Evolutionary conservation across 495 filamentous ascomycete genomes (phyloP).

Genomic region (Pseudomonodictys pantanalensis): DNA sequence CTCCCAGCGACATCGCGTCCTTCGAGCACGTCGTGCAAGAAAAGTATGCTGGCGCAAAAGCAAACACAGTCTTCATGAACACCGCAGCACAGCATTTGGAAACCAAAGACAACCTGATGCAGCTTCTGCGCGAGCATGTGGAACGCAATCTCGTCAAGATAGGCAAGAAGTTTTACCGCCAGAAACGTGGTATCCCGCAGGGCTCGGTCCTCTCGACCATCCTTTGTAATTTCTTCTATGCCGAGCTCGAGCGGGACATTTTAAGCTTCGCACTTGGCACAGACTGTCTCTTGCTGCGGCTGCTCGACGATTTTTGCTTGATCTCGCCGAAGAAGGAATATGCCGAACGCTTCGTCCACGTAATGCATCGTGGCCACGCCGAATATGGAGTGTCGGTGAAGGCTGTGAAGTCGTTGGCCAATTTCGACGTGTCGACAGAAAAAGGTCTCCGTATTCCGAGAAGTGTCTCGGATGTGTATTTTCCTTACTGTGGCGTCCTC

Average conservation of each 20-base stretch:
- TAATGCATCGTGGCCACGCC: conserved; percentile 75
- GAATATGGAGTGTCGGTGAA: conserved; percentile 80
- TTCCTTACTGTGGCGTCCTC: conserved; percentile 83
- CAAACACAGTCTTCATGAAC: conserved; percentile 75
- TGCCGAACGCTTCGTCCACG: conserved; percentile 66
- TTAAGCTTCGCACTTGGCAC: conserved; percentile 62
- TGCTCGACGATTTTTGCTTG: conserved; percentile 90
- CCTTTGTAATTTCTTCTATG: conserved; percentile 94
- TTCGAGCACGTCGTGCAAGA: conserved; percentile 57
- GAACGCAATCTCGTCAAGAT: conserved; percentile 80
- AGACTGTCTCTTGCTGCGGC: conserved; percentile 67
- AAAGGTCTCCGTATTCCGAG: conserved; percentile 10
- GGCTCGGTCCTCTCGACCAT: conserved; percentile 82
- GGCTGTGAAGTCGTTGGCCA: conserved; percentile 74
- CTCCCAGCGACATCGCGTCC: conserved; percentile 48
- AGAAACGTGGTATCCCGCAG: conserved; percentile 87
- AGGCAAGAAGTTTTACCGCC: conserved; percentile 84
- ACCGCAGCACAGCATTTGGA: conserved; percentile 52
- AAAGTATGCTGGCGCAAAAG: conserved; percentile 47
- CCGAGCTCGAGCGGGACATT: conserved; percentile 68
- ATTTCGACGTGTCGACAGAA: conserved; percentile 59
- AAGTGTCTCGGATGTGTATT: conserved; percentile 43
- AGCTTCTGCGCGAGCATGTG: conserved; percentile 72
- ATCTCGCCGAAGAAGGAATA: conserved; percentile 66
- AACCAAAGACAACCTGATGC: conserved; percentile 58